Percentiles rank a stretch among this genome's conserved stretches.
Evolutionary conservation across 257 asterid genomes (phyloP).

Genomic region (Fraxinus americana): DNA sequence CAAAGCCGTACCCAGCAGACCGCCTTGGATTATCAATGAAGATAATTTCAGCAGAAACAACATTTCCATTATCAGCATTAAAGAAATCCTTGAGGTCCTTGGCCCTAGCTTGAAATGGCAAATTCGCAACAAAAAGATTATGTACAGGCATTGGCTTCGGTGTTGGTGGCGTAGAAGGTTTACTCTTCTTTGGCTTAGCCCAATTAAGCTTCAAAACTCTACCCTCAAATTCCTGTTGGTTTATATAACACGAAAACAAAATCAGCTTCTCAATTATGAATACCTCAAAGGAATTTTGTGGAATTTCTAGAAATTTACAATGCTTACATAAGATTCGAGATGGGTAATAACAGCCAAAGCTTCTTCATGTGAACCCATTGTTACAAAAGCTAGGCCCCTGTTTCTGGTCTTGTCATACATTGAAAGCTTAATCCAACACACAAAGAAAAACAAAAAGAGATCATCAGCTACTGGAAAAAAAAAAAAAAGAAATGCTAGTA

Average conservation of each 20-base stretch:
- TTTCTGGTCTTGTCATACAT: slow-evolving; percentile 81
- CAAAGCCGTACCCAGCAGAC: slow-evolving; percentile 90
- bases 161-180: slow-evolving; percentile 36
- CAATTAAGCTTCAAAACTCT: slow-evolving; percentile 74
- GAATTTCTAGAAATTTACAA: background rate
- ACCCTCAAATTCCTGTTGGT: slow-evolving; percentile 70
- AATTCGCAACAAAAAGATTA: slow-evolving; percentile 74
- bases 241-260: background rate
- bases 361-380: slow-evolving; percentile 88
- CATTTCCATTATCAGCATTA: slow-evolving; percentile 55
- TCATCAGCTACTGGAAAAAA: background rate
- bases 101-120: slow-evolving; percentile 68
- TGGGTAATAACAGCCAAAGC: slow-evolving; percentile 64
- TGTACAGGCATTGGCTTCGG: slow-evolving; percentile 64
- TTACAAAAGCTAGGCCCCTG: slow-evolving; percentile 87
- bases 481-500: background rate
- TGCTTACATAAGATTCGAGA: slow-evolving; percentile 67
- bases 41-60: slow-evolving; percentile 79
- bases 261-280: background rate
- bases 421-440: slow-evolving; percentile 49
- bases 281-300: background rate
- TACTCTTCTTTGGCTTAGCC: slow-evolving; percentile 72
- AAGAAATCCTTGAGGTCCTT: slow-evolving; percentile 83
- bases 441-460: background rate
- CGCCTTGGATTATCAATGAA: slow-evolving; percentile 65